These are phyloP conservation scores for Paratinospora sagittata DNA, from an alignment of 164 flowering plant species.

Conservation along the genomic window DNA sequence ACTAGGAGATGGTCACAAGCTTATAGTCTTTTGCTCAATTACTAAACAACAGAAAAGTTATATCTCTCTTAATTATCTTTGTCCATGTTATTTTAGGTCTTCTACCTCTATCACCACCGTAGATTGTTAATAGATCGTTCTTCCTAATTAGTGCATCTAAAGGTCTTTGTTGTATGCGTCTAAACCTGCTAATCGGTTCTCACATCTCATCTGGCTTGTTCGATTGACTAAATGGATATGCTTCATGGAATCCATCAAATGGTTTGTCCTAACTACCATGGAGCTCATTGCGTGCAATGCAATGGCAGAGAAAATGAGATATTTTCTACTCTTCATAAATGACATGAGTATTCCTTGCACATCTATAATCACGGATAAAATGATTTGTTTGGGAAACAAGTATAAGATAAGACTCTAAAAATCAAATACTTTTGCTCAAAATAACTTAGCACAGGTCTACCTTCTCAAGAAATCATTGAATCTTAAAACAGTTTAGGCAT, in stretches of 20 bases:
- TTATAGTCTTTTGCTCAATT: too few relatives aligned
- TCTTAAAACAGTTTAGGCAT: constrained; percentile 1
- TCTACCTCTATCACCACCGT: too few relatives aligned
- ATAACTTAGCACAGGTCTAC: neutral
- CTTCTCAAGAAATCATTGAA: neutral
- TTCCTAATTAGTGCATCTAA: too few relatives aligned
- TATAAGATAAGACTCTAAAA: neutral
- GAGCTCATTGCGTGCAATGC: neutral
- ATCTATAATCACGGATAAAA: neutral
- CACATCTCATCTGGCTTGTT: too few relatives aligned
- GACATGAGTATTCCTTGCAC: too few relatives aligned
- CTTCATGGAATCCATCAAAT: neutral
- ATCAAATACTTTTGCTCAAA: neutral
- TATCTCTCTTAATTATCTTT: too few relatives aligned
- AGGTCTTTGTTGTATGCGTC: neutral
- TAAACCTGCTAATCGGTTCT: too few relatives aligned
- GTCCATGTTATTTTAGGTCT: too few relatives aligned
- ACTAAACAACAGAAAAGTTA: too few relatives aligned
- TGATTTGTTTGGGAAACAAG: neutral
- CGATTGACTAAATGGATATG: neutral
- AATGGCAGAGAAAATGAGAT: neutral
- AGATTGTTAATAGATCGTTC: too few relatives aligned
- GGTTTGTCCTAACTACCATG: neutral
- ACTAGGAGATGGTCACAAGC: too few relatives aligned
- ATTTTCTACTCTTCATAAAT: too few relatives aligned